Evolutionary conservation across 345 rosid genomes (phyloP).

Genomic region (Sisymbrium irio): DNA sequence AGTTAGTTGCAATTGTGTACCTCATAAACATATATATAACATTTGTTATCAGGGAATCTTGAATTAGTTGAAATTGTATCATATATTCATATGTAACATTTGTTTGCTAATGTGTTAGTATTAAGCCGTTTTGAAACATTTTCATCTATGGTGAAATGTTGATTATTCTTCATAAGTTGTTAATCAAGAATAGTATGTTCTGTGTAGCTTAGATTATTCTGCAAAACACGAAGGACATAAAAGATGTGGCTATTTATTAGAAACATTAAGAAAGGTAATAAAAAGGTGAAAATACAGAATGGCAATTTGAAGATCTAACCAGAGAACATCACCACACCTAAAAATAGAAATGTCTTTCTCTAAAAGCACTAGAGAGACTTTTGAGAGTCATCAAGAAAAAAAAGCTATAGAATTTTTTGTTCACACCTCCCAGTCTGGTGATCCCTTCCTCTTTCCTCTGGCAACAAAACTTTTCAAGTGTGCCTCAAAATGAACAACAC

Average conservation of each 20-base stretch:
- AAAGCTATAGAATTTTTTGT: background rate
- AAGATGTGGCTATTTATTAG: conserved; percentile 26
- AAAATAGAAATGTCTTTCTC: background rate
- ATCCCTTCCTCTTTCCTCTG: conserved; percentile 15
- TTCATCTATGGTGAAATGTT: background rate
- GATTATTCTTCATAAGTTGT: background rate
- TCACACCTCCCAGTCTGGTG: conserved; percentile 9
- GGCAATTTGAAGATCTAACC: conserved; percentile 12
- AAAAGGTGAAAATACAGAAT: background rate
- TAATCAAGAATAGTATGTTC: too few relatives aligned
- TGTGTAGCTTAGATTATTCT: too few relatives aligned
- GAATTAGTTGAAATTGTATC: too few relatives aligned
- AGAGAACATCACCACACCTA: conserved; percentile 15
- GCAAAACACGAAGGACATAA: background rate
- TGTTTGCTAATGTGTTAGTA: background rate
- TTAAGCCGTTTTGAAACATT: background rate
- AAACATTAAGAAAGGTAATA: conserved; percentile 4
- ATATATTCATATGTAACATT: background rate
- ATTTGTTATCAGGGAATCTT: too few relatives aligned
- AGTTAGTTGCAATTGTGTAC: background rate
- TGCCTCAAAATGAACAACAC: conserved; percentile 29
- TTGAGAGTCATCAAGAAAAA: background rate
- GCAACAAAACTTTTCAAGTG: conserved; percentile 29
- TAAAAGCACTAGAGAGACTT: background rate
- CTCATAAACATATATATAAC: too few relatives aligned